Percentiles rank a stretch among this genome's conserved stretches.
phyloP scores from a whole-genome alignment of 2,329 filamentous ascomycete genomes.

The Colletotrichum endophyticum region DNA sequence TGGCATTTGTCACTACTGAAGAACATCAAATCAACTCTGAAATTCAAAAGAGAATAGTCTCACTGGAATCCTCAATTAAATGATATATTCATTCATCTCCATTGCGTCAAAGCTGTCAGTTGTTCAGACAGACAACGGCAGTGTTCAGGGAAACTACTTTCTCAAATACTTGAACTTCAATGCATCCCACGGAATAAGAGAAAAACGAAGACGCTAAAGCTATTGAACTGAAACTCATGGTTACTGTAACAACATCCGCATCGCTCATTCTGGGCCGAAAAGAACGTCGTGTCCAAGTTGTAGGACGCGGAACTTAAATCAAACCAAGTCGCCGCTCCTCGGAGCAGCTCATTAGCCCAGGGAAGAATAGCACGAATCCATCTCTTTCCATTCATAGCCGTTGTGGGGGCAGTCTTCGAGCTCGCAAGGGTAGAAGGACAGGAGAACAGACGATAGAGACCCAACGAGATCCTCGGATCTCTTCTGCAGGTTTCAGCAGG shows the following conservation, averaged over 20 bases:
- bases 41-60: accelerated
- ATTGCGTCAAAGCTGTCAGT: background rate
- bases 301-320: background rate
- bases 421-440: too few relatives aligned
- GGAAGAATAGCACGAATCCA: background rate
- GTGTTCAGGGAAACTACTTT: accelerated
- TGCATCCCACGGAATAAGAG: background rate
- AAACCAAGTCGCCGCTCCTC: too few relatives aligned
- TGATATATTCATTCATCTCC: accelerated
- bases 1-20: accelerated
- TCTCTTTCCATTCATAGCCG: background rate
- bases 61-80: accelerated
- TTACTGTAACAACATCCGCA: background rate
- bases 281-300: background rate
- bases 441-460: too few relatives aligned
- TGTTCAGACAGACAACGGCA: background rate
- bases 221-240: background rate
- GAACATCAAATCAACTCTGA: accelerated
- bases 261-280: background rate
- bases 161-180: accelerated
- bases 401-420: background rate
- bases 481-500: too few relatives aligned
- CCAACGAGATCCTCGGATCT: too few relatives aligned
- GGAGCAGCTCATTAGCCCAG: background rate
- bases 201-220: too few relatives aligned